A percentile compares a stretch with the other conserved stretches of the same genome.
phyloP scores from a whole-genome alignment of 176 grass and related monocot genomes.

The Oryza rufipogon region DNA sequence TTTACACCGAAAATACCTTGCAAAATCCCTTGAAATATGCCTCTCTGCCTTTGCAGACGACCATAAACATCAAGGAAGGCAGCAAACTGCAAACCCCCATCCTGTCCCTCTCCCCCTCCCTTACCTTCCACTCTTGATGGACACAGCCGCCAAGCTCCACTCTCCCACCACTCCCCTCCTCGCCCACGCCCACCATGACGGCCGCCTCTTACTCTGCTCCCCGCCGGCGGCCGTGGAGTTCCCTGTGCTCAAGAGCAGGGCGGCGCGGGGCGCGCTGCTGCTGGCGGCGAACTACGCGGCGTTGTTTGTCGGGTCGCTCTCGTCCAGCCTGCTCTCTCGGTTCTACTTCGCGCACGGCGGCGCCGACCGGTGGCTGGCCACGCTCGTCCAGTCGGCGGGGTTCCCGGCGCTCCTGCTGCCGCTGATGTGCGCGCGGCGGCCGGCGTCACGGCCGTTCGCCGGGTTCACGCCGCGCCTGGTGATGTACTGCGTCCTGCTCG shows the following conservation, averaged over 20 bases:
- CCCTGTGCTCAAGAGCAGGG: neutral
- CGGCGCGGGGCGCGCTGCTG: conserved; percentile 15
- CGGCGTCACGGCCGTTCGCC: conserved; percentile 6
- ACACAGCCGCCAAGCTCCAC: conserved; percentile 13
- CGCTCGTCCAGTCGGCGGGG: conserved; percentile 52
- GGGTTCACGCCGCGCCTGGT: conserved; percentile 48
- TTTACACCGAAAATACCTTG: conserved; percentile 17
- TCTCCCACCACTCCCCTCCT: neutral
- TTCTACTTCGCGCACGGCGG: conserved; percentile 59
- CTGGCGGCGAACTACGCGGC: conserved; percentile 13
- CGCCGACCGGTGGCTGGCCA: conserved; percentile 53
- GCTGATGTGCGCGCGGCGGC: conserved; percentile 2
- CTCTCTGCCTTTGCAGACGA: neutral
- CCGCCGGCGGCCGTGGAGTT: neutral
- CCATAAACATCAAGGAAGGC: neutral
- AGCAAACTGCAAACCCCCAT: no score
- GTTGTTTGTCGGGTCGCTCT: conserved; percentile 19
- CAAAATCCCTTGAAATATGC: neutral
- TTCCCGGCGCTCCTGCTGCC: conserved; percentile 45
- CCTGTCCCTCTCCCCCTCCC: neutral
- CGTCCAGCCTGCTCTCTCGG: conserved; percentile 36
- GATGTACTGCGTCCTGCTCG: conserved; percentile 37
- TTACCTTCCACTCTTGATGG: conserved; percentile 11
- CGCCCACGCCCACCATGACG: neutral
- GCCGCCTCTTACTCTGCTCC: neutral